Evolutionary conservation across 768 basidiomycete species (phyloP).

Genomic region (Mycena kentingensis): DNA sequence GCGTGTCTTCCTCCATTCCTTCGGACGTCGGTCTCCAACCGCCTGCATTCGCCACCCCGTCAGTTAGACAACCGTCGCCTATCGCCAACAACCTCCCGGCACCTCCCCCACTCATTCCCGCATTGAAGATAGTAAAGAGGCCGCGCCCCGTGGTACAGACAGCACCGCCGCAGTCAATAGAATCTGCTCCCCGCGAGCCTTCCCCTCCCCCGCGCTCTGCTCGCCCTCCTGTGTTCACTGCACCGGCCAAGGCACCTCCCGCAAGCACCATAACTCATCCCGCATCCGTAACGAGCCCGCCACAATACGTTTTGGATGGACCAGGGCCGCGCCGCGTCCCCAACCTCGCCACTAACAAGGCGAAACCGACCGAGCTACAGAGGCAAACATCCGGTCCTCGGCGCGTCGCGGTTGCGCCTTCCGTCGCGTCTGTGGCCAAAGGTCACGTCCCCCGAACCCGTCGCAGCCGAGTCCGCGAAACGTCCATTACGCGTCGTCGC

Average conservation of each 20-base stretch:
- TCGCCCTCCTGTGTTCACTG: neutral
- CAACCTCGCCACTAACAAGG: slow-evolving; percentile 11
- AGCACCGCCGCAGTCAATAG: slow-evolving; percentile 20
- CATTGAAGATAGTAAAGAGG: slow-evolving; percentile 52
- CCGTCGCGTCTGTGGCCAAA: slow-evolving; percentile 6
- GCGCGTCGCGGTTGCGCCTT: slow-evolving; percentile 7
- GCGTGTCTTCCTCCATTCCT: slow-evolving; percentile 2
- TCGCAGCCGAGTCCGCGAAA: slow-evolving; percentile 4
- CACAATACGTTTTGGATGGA: slow-evolving; percentile 18
- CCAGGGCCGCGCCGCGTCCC: slow-evolving; percentile 42
- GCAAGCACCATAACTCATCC: slow-evolving; percentile 2
- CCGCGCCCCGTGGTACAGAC: slow-evolving; percentile 25
- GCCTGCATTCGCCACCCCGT: slow-evolving; percentile 16
- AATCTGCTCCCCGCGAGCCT: slow-evolving; percentile 20
- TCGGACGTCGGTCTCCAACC: neutral
- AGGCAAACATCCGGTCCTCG: slow-evolving; percentile 12
- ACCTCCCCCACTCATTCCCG: slow-evolving; percentile 43
- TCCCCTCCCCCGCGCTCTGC: neutral
- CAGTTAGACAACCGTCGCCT: slow-evolving; percentile 10
- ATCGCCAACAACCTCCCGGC: slow-evolving; percentile 19
- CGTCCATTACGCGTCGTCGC: slow-evolving; percentile 17
- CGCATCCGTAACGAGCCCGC: neutral
- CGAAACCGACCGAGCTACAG: neutral
- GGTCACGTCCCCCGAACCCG: slow-evolving; percentile 1
- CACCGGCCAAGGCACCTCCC: neutral